These are phyloP conservation scores for Wallacemonas collosoma DNA, from an alignment of 208 protist genomes.

Conservation along the genomic window DNA sequence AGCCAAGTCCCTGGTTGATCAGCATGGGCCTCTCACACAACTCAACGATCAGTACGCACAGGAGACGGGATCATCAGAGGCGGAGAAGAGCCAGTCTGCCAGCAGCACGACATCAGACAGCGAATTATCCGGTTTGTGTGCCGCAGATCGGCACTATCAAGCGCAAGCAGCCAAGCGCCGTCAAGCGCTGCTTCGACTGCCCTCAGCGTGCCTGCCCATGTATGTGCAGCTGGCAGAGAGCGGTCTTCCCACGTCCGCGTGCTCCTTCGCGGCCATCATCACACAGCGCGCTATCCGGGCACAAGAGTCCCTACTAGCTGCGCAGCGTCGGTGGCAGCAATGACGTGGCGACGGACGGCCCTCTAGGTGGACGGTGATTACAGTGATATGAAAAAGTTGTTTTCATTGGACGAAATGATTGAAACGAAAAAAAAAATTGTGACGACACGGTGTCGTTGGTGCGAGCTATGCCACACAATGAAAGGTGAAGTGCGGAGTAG, in stretches of 20 bases:
- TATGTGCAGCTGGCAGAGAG: conserved; percentile 43
- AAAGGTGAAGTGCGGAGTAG: too few relatives aligned
- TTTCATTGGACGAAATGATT: too few relatives aligned
- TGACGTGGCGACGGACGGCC: too few relatives aligned
- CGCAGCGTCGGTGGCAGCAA: not conserved
- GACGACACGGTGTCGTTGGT: too few relatives aligned
- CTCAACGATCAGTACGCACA: conserved; percentile 29
- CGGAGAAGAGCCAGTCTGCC: not conserved
- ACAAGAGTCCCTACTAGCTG: conserved; percentile 21
- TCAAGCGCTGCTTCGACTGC: conserved; percentile 24
- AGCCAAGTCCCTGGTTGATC: conserved; percentile 18
- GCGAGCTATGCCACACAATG: too few relatives aligned
- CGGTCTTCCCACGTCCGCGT: conserved; percentile 32
- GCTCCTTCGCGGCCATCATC: conserved; percentile 39
- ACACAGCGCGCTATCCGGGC: conserved; percentile 9
- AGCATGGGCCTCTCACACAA: conserved; percentile 33
- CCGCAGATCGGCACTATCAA: not conserved
- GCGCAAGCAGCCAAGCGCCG: conserved; percentile 8
- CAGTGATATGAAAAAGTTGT: too few relatives aligned
- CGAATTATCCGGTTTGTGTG: not conserved
- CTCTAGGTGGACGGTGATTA: too few relatives aligned
- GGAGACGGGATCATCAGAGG: not conserved
- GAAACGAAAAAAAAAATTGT: too few relatives aligned
- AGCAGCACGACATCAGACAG: not conserved
- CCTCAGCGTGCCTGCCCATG: conserved; percentile 21